Evolutionary conservation across 2,329 filamentous ascomycete species (phyloP).

Genomic region (Verticillium albo-atrum): DNA sequence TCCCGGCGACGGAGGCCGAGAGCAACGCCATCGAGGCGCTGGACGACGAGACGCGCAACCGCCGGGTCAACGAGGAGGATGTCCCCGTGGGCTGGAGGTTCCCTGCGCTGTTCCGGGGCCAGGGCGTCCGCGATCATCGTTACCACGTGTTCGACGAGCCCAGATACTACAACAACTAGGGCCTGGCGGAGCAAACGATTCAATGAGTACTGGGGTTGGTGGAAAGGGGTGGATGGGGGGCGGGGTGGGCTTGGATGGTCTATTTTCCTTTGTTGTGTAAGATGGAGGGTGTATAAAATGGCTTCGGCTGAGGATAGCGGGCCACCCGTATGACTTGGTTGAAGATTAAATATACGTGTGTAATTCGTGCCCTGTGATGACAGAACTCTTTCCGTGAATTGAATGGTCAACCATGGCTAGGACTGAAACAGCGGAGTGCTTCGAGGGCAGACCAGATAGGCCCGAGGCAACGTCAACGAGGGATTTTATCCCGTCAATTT

Average conservation of each 20-base stretch:
- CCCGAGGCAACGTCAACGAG: neutral
- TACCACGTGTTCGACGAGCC: constrained; percentile 97
- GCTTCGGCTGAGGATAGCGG: neutral
- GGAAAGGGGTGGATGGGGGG: too few relatives aligned
- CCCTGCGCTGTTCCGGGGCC: constrained; percentile 75
- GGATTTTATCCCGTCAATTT: neutral
- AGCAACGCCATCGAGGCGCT: constrained; percentile 35
- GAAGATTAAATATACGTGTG: neutral
- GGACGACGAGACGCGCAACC: constrained; percentile 50
- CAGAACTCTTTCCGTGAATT: neutral
- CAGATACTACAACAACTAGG: constrained; percentile 55
- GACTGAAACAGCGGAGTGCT: neutral
- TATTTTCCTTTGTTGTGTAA: neutral
- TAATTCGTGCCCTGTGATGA: neutral
- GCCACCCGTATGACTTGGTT: neutral
- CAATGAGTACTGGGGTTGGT: neutral
- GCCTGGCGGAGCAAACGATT: too few relatives aligned
- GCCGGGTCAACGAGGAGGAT: constrained; percentile 61
- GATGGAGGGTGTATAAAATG: neutral
- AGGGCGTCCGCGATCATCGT: constrained; percentile 81
- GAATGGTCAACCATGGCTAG: neutral
- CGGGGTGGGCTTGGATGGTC: neutral
- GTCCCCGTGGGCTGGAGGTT: constrained; percentile 77
- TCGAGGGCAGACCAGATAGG: too few relatives aligned
- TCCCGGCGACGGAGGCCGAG: constrained; percentile 65